These are phyloP conservation scores for Lavandula angustifolia DNA, from an alignment of 257 asterid species.

Conservation along the genomic window DNA sequence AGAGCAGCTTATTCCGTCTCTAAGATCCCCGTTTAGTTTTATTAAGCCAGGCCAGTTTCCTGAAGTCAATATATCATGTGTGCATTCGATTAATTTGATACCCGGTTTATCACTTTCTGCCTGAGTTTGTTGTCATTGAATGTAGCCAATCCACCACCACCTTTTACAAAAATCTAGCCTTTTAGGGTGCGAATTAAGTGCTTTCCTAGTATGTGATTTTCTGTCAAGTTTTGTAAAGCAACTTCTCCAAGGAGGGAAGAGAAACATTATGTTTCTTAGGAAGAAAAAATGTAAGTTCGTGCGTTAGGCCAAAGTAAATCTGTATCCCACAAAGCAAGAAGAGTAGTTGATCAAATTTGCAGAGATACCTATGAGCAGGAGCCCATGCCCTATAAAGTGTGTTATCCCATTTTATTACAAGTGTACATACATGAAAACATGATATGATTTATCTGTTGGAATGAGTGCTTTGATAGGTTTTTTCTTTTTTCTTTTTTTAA, in stretches of 20 bases:
- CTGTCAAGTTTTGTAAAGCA: not conserved
- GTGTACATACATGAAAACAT: constrained; percentile 1
- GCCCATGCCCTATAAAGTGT: too few relatives aligned
- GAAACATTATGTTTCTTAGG: too few relatives aligned
- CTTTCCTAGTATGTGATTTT: not conserved
- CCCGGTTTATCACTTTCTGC: constrained; percentile 10
- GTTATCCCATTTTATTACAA: not conserved
- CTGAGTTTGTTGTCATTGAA: not conserved
- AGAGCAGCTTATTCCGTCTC: constrained; percentile 17
- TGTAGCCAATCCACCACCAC: not conserved
- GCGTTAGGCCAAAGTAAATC: too few relatives aligned
- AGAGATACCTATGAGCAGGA: too few relatives aligned
- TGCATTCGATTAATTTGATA: not conserved
- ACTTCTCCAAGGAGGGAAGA: not conserved
- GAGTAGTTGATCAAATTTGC: too few relatives aligned
- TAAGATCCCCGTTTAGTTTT: not conserved
- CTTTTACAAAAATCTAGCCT: not conserved
- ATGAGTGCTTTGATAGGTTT: too few relatives aligned
- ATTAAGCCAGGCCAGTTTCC: not conserved
- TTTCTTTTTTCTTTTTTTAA: too few relatives aligned
- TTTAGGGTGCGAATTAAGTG: not conserved
- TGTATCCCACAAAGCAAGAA: too few relatives aligned
- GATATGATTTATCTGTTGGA: not conserved
- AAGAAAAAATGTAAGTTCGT: too few relatives aligned
- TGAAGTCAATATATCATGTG: not conserved